Percentiles rank a stretch among this genome's conserved stretches.
phyloP scores from a whole-genome alignment of 2,329 filamentous ascomycete species.

The Xylaria multiplex region DNA sequence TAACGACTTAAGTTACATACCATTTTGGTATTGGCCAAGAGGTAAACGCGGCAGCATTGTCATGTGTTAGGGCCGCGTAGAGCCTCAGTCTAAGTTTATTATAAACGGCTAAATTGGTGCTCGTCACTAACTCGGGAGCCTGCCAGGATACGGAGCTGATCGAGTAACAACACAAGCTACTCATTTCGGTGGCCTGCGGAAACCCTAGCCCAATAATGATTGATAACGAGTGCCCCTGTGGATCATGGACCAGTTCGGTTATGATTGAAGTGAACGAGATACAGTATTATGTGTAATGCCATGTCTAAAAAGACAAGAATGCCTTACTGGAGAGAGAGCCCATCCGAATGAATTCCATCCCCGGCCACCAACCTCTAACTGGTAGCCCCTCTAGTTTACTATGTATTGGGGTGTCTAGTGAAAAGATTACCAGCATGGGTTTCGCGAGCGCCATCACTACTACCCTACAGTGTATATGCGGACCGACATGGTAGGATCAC shows the following conservation, averaged over 20 bases:
- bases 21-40: not conserved
- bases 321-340: no score
- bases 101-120: not conserved
- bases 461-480: no score
- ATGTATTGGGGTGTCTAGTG: no score
- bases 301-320: no score
- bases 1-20: not conserved
- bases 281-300: not conserved
- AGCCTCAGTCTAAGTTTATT: not conserved
- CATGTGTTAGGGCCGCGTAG: not conserved
- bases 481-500: no score
- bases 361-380: no score
- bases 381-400: no score
- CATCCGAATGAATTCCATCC: no score
- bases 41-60: not conserved
- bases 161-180: not conserved
- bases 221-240: not conserved
- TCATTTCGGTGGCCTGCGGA: not conserved
- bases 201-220: not conserved
- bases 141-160: not conserved
- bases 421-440: no score
- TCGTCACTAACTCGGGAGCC: not conserved
- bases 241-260: not conserved
- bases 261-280: not conserved
- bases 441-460: no score